These are phyloP conservation scores for Talaromyces amestolkiae DNA, from an alignment of 2,329 filamentous ascomycete genomes.

Conservation along the genomic window DNA sequence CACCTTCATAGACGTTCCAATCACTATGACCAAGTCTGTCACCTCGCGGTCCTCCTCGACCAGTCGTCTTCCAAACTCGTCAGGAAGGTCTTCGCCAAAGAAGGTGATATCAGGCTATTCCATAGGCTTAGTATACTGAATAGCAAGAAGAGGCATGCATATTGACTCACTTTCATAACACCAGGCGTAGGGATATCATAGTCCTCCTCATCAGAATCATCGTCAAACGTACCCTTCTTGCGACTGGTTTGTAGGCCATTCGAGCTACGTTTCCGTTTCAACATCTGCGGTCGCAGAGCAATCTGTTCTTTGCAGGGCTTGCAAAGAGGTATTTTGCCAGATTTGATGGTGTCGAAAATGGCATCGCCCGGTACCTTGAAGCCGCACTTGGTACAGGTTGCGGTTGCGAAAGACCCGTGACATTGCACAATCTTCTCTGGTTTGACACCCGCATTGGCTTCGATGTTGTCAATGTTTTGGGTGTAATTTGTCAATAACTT, in stretches of 20 bases:
- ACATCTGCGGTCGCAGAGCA: constrained; percentile 44
- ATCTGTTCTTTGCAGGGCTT: constrained; percentile 63
- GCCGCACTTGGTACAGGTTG: constrained; percentile 80
- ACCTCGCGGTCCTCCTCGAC: constrained; percentile 75
- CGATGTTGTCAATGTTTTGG: constrained; percentile 97
- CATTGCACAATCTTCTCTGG: constrained; percentile 87
- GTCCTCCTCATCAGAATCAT: constrained; percentile 57
- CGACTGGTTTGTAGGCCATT: constrained; percentile 51
- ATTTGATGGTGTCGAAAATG: constrained; percentile 77
- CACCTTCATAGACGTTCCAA: constrained; percentile 93
- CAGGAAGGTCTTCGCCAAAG: constrained; percentile 86
- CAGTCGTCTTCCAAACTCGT: constrained; percentile 76
- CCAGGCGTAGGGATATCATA: constrained; percentile 67
- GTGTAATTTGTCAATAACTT: constrained; percentile 97
- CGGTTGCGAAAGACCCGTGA: constrained; percentile 92
- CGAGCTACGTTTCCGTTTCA: constrained; percentile 54
- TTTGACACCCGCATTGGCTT: constrained; percentile 78
- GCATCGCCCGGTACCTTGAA: constrained; percentile 69
- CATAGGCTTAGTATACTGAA: background rate
- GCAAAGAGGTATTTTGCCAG: constrained; percentile 74
- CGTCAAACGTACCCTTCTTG: constrained; percentile 55
- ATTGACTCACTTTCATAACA: constrained; percentile 66
- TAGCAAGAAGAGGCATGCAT: background rate
- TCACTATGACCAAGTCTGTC: constrained; percentile 89
- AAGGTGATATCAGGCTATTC: constrained; percentile 86